Evolutionary conservation across 345 rosid genomes (phyloP).

Genomic region (Syzygium aqueum): DNA sequence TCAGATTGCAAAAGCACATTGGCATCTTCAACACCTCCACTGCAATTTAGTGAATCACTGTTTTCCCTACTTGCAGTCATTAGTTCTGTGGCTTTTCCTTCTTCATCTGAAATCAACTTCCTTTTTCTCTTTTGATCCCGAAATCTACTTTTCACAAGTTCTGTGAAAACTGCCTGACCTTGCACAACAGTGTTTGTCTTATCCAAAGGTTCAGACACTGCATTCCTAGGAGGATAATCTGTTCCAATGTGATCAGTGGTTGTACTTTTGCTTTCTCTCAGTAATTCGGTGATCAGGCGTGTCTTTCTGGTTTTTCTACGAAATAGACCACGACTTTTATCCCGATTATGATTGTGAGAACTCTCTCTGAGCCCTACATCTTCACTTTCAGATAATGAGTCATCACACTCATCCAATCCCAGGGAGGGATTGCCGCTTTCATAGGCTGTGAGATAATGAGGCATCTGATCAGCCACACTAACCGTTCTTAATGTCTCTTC

Average conservation of each 20-base stretch:
- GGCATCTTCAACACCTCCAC: background rate
- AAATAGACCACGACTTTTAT: background rate
- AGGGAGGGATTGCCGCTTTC: background rate
- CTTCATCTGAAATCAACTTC: background rate
- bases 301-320: background rate
- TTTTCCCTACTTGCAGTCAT: background rate
- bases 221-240: background rate
- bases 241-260: background rate
- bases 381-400: background rate
- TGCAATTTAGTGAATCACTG: background rate
- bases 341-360: background rate
- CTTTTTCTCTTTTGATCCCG: background rate
- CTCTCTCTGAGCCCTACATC: background rate
- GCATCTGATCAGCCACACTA: background rate
- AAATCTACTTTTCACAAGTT: background rate
- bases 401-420: background rate
- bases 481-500: background rate
- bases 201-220: background rate
- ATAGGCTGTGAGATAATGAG: background rate
- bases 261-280: background rate
- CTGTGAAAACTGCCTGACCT: background rate
- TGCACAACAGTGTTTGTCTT: background rate
- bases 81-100: background rate
- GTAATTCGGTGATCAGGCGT: background rate
- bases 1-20: background rate